Conservation (phyloP, 768 basidiomycete species). For the Lentinula sp. region DNA sequence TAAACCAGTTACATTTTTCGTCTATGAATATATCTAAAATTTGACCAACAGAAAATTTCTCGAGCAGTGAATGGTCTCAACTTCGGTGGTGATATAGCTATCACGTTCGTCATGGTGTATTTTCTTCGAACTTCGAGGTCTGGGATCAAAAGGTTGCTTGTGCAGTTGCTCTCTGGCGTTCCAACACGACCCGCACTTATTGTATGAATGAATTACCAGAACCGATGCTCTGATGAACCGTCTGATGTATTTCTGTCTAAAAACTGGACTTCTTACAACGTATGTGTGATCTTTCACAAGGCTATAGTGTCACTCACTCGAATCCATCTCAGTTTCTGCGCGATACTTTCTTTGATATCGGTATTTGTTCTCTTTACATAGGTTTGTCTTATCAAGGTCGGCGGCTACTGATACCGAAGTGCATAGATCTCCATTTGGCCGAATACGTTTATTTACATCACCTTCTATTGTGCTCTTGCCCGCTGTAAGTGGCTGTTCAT, state of each 20-base stretch:
- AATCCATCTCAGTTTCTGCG: not conserved
- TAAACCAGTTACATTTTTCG: not conserved
- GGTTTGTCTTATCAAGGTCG: too few species aligned
- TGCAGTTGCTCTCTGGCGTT: not conserved
- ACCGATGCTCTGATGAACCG: slow-evolving; percentile 3
- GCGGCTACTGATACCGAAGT: too few species aligned
- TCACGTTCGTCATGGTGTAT: not conserved
- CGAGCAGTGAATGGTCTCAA: not conserved
- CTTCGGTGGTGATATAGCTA: not conserved
- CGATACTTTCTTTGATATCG: slow-evolving; percentile 1
- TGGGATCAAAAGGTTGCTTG: not conserved
- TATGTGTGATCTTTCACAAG: not conserved
- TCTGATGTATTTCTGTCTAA: slow-evolving; percentile 1
- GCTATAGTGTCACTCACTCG: not conserved
- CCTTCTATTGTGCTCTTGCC: slow-evolving; percentile 3
- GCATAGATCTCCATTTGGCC: slow-evolving; percentile 3
- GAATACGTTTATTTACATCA: not conserved
- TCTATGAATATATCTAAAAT: not conserved
- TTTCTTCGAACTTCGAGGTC: not conserved
- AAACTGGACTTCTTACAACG: slow-evolving; percentile 3
- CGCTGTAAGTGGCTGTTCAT: not conserved
- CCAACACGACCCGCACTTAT: not conserved
- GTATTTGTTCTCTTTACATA: not conserved
- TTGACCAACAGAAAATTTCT: not conserved
- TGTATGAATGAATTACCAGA: not conserved